Percentiles rank a stretch among this genome's conserved stretches.
Evolutionary conservation across 2,329 filamentous ascomycete genomes (phyloP).

Genomic region (Lecanoromycetidae sp.): DNA sequence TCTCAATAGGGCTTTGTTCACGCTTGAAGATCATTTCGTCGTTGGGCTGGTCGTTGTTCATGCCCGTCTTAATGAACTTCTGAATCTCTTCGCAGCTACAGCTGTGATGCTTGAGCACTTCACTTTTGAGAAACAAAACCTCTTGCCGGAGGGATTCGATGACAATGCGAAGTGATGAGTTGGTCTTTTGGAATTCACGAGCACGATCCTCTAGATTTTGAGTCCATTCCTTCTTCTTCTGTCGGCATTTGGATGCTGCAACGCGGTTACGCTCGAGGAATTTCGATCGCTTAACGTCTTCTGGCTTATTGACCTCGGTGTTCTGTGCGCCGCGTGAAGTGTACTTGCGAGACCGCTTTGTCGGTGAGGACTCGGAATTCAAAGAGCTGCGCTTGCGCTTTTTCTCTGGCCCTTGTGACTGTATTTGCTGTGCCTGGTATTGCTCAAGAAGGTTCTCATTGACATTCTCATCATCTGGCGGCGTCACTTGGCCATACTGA

Average conservation of each 20-base stretch:
- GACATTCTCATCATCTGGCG: conserved; percentile 14
- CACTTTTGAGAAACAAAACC: conserved; percentile 29
- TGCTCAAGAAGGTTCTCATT: conserved; percentile 1
- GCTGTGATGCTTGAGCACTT: conserved; percentile 29
- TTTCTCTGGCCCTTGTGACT: background rate
- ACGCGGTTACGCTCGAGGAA: conserved; percentile 48
- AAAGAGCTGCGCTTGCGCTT: conserved; percentile 7
- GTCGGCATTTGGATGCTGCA: conserved; percentile 49
- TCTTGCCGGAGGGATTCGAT: conserved; percentile 28
- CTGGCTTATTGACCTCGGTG: conserved; percentile 9
- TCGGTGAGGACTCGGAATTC: background rate
- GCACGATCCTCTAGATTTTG: conserved; percentile 35
- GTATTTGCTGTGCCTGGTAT: background rate
- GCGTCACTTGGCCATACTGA: conserved; percentile 18
- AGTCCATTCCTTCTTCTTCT: conserved; percentile 49
- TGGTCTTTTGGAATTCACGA: conserved; percentile 28
- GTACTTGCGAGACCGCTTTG: conserved; percentile 17
- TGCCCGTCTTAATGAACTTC: conserved; percentile 8
- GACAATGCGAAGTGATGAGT: conserved; percentile 24
- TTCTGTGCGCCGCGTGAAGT: conserved; percentile 5
- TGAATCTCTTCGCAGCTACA: conserved; percentile 22
- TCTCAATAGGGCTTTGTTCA: conserved; percentile 8
- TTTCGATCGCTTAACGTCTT: conserved; percentile 34
- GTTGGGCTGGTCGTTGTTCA: background rate
- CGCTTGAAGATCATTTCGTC: conserved; percentile 3